phyloP scores from a whole-genome alignment of 208 protist species.

The Tetramitus jugosus region DNA sequence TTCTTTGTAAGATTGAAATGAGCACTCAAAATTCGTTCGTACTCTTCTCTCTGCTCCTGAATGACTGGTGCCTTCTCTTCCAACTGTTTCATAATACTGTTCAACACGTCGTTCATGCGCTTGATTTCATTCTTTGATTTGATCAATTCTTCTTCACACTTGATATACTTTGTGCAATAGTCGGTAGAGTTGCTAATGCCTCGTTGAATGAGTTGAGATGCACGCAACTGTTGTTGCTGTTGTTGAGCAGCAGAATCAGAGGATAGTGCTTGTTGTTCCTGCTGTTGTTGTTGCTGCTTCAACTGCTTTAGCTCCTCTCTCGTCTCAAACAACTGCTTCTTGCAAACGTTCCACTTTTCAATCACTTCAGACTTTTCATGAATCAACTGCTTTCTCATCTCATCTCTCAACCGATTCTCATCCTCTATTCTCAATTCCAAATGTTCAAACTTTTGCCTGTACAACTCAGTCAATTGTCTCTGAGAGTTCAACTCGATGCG shows the following conservation, averaged over 20 bases:
- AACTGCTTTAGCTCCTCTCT: not conserved
- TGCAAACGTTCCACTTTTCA: not conserved
- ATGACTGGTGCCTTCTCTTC: slow-evolving; percentile 6
- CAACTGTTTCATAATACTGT: not conserved
- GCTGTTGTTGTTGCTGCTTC: not conserved
- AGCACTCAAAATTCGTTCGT: not conserved
- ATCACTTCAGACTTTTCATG: not conserved
- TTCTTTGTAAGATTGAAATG: not conserved
- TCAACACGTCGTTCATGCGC: not conserved
- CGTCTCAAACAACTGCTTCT: not conserved
- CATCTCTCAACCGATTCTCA: too few species aligned
- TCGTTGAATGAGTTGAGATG: not conserved
- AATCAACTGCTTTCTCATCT: too few species aligned
- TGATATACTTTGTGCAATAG: not conserved
- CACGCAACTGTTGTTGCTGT: not conserved
- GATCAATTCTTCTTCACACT: not conserved
- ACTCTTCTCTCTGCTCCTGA: slow-evolving; percentile 3
- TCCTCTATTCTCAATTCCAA: too few species aligned
- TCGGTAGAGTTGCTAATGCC: not conserved
- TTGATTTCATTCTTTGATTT: slow-evolving; percentile 18
- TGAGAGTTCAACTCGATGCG: too few species aligned
- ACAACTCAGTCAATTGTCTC: too few species aligned
- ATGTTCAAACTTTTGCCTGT: too few species aligned
- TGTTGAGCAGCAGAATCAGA: too few species aligned
- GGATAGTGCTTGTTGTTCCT: not conserved